Base-by-base conservation (phyloP, 1,284 basidiomycete genomes). In the Papiliotrema nemorosa region DNA sequence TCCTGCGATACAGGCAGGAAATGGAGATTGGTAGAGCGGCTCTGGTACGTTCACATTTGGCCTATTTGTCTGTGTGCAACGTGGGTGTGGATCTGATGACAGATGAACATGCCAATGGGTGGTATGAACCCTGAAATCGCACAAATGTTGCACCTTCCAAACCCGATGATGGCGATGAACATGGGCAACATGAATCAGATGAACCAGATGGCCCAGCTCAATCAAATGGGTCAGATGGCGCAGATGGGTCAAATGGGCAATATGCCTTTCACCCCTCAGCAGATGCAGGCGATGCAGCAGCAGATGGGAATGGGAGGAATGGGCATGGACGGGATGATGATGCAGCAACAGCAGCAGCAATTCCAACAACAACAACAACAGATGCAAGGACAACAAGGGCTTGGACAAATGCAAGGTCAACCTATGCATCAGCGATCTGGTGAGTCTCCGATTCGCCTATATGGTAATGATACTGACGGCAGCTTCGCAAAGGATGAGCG, bases 1-100 rank as follows among this genome's bases (percentile, higher is more conserved):
- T 93, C 72, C 87, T 89, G 63, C 85, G 87, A 69, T 84, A 89
- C 62, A 81, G 92, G 64, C 80, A 87, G 36, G 87, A 89, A 53
- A 78, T 94, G 59, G 87, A 88, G 5, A 82, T 81, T 47, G 84
- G 74, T 0, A 54, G 70, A 2, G 58, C 69, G 22, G 66, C 66
- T 10, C 61, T 75, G 49, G 74, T 76, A 44, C 63, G 74, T 66
- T n/a, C n/a, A n/a, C n/a, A n/a, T n/a, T n/a, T n/a, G 31, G 31
- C 31, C 16, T 33, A 10, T 33, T 33, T 33, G 9, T 33, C 31
- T 33, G 9, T 37, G 12, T 14, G 35, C 14, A 7, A 37, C 29
- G 7, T 31, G 29, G 29, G 7, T 31, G 29, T 31, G 4, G 13
- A 4, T 25, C 26, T 22, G 36, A 6, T 37, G 16, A n/a, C 46